Conservation (phyloP, 805 yeast genomes). For the Kuraishia piskuri region DNA sequence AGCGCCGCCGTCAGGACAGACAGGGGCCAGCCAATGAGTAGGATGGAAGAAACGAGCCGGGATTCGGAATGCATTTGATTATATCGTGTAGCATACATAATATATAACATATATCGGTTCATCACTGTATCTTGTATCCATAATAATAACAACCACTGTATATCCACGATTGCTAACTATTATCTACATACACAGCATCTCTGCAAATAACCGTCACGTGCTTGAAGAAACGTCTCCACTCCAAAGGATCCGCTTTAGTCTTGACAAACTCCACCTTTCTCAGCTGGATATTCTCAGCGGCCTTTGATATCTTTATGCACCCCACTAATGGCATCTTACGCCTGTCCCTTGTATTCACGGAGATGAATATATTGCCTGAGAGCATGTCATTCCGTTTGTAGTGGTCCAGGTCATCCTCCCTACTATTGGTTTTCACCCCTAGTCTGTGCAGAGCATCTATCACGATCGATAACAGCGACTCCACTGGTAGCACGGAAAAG, state of each 20-base stretch:
- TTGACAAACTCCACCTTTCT: slow-evolving; percentile 47
- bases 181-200: slow-evolving; percentile 40
- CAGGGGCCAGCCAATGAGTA: background rate
- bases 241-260: slow-evolving; percentile 59
- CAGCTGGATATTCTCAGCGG: slow-evolving; percentile 28
- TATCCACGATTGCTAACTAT: background rate
- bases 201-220: slow-evolving; percentile 47
- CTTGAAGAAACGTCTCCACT: slow-evolving; percentile 64
- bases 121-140: background rate
- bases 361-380: slow-evolving; percentile 26
- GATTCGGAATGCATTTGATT: background rate
- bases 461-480: slow-evolving; percentile 31
- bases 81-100: too few species aligned
- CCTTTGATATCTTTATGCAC: slow-evolving; percentile 29
- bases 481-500: slow-evolving; percentile 35
- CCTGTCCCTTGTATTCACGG: slow-evolving; percentile 33
- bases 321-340: slow-evolving; percentile 38
- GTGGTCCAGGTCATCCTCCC: background rate
- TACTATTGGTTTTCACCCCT: slow-evolving; percentile 22
- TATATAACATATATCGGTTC: background rate
- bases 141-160: background rate
- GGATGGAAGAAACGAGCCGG: background rate
- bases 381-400: slow-evolving; percentile 17
- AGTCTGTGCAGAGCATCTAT: slow-evolving; percentile 32
- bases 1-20: background rate